A percentile compares a stretch with the other conserved stretches of the same genome.
Conservation (phyloP, 2,329 filamentous ascomycete species). For the Claviceps sp. region DNA sequence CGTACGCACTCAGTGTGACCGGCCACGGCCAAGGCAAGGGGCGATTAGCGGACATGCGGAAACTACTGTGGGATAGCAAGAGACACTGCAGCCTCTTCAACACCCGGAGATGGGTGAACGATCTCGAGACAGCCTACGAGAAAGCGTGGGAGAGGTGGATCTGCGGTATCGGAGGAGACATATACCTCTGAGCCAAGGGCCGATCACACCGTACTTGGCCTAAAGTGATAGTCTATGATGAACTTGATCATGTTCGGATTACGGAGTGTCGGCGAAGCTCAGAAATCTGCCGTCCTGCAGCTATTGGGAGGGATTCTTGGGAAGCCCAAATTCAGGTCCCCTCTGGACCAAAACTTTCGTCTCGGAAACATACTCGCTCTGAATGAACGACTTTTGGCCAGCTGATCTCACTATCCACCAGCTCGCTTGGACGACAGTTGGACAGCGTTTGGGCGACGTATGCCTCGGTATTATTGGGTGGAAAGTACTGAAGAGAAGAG, state of each 20-base stretch:
- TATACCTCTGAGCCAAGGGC: conserved; percentile 48
- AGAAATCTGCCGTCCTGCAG: not conserved
- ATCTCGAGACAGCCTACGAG: conserved; percentile 79
- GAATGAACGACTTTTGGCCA: no score
- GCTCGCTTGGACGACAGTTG: no score
- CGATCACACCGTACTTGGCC: not conserved
- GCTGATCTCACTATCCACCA: no score
- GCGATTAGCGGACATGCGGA: conserved; percentile 64
- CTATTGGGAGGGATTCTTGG: no score
- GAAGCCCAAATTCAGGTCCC: no score
- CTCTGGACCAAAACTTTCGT: no score
- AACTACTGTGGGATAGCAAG: conserved; percentile 67
- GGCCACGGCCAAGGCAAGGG: conserved; percentile 46
- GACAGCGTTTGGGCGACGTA: no score
- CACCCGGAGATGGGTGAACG: conserved; percentile 78
- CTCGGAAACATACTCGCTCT: no score
- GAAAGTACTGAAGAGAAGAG: no score
- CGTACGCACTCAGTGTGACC: conserved; percentile 35
- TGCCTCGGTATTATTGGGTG: no score
- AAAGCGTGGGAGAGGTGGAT: conserved; percentile 86
- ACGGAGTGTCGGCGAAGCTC: not conserved
- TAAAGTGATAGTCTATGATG: not conserved
- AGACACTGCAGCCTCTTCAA: conserved; percentile 85
- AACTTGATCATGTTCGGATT: conserved; percentile 3
- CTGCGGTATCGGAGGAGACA: conserved; percentile 75